These are phyloP conservation scores for Phytophthora ohioensis DNA, from an alignment of 352 stramenopile genomes.

Conservation along the genomic window DNA sequence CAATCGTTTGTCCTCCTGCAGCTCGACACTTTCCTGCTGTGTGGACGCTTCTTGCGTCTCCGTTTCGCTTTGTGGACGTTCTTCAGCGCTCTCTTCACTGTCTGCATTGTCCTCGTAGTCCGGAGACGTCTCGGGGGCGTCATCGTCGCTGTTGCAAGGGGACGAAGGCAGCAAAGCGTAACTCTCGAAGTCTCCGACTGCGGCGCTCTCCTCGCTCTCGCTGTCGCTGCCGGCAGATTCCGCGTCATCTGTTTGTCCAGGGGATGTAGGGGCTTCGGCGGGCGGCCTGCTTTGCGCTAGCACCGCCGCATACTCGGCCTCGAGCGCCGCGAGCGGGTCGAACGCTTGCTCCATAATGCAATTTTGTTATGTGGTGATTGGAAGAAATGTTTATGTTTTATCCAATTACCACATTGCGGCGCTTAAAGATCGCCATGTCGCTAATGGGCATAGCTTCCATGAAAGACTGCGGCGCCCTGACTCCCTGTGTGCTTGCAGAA, in stretches of 20 bases:
- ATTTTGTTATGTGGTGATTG: conserved; percentile 8
- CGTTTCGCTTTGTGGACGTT: neutral
- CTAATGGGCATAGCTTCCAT: too few species aligned
- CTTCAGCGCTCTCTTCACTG: conserved; percentile 5
- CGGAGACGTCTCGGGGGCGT: conserved; percentile 10
- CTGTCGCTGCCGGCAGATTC: conserved; percentile 29
- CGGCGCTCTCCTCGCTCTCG: conserved; percentile 31
- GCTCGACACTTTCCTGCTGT: conserved; percentile 13
- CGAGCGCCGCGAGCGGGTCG: conserved; percentile 63
- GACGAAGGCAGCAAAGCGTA: conserved; percentile 48
- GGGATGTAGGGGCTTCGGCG: neutral
- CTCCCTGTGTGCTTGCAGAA: too few species aligned
- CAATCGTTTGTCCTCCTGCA: conserved; percentile 45
- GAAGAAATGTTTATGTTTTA: neutral
- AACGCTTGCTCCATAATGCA: neutral
- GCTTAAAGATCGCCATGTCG: conserved; percentile 2
- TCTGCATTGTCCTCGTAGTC: conserved; percentile 27
- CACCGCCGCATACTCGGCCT: conserved; percentile 72
- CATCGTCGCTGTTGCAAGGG: conserved; percentile 37
- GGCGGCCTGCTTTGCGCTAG: conserved; percentile 46
- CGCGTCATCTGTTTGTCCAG: conserved; percentile 1
- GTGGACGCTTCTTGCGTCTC: neutral
- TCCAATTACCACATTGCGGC: neutral
- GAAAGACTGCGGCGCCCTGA: too few species aligned
- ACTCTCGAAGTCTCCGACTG: conserved; percentile 36